phyloP scores from a whole-genome alignment of 2,329 filamentous ascomycete genomes.

The Sclerotinia nivalis region DNA sequence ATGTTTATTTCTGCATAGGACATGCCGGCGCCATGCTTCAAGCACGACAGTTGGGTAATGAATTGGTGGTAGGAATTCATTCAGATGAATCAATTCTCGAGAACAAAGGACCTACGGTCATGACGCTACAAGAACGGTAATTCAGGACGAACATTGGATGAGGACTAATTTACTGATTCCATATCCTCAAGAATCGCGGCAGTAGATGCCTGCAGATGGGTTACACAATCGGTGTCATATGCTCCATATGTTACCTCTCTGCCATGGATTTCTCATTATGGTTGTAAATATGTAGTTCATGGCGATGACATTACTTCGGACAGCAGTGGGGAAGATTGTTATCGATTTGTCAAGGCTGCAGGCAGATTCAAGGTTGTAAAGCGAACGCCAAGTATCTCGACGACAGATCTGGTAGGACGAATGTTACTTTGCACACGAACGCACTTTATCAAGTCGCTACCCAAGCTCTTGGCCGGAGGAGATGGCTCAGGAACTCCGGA shows the following conservation, averaged over 20 bases:
- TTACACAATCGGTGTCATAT: conserved; percentile 76
- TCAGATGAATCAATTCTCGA: conserved; percentile 93
- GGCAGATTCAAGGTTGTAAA: conserved; percentile 96
- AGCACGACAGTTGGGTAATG: conserved; percentile 83
- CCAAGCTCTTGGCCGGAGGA: conserved; percentile 64
- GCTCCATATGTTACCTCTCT: conserved; percentile 95
- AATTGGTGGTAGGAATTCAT: conserved; percentile 90
- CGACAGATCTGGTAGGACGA: conserved; percentile 94
- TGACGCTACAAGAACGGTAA: conserved; percentile 86
- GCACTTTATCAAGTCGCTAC: conserved; percentile 85
- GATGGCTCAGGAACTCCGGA: conserved; percentile 70
- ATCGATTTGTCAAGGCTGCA: conserved; percentile 94
- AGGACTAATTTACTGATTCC: conserved; percentile 37
- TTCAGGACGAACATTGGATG: conserved; percentile 29
- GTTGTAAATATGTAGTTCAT: conserved; percentile 93
- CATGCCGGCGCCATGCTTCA: conserved; percentile 97
- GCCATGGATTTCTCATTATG: conserved; percentile 92
- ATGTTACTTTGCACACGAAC: conserved; percentile 96
- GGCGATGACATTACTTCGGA: conserved; percentile 98
- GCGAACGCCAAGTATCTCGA: conserved; percentile 93
- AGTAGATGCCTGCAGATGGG: conserved; percentile 94
- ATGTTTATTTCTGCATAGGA: conserved; percentile 52
- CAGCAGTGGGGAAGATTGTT: conserved; percentile 90
- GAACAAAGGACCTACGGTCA: conserved; percentile 97
- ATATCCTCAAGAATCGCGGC: conserved; percentile 67